Evolutionary conservation across 1,284 basidiomycete species (phyloP), one percentile per base, ranked within the genome.

Genomic region (Laetiporus sulphureus): DNA sequence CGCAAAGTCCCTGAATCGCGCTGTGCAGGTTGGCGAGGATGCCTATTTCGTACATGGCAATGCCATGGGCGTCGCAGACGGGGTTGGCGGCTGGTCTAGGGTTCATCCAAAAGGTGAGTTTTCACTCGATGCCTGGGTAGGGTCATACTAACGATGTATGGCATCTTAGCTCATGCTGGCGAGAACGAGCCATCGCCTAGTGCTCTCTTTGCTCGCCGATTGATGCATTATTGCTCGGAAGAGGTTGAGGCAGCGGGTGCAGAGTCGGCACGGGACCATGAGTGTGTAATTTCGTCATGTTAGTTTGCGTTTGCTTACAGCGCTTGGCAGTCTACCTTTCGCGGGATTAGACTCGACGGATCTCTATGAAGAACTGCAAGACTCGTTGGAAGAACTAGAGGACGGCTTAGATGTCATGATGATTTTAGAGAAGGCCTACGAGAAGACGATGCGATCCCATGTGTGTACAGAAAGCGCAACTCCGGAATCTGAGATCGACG

Each of bases 61-160:
- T 53, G 85, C 88, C 5, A 79, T 93, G 64, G 91, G 90, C 13
- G 84, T 93, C 2, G 89, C 90, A 8, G 90, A 93, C 57, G 90
- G 90, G 23, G 91, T 93, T 0, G 91, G 91, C 1, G 91, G 91
- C 2, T 93, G 90, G 89, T 73, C 81, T 11, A 52, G 49, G 37
- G 27, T 52, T 24, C 49, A 50, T n/a, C 72, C 68, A 31, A 49
- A 57, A 42, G 60, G 68, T 68, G 46, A 37, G 56, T 52, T n/a
- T 27, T 19, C 22, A 11, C 21, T 30, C 18, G 13, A 11, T 34
- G 11, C 7, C 32, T 18, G 23, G 32, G 15, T 29, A 35, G 31
- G 32, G 29, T 25, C 21, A 18, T 8, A 10, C n/a, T 24, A 31
- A 40, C 13, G 31, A 11, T n/a, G 13, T 32, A 31, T 10, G 20